Base-by-base conservation (phyloP, 352 stramenopile genomes). In the Albugo candida region DNA sequence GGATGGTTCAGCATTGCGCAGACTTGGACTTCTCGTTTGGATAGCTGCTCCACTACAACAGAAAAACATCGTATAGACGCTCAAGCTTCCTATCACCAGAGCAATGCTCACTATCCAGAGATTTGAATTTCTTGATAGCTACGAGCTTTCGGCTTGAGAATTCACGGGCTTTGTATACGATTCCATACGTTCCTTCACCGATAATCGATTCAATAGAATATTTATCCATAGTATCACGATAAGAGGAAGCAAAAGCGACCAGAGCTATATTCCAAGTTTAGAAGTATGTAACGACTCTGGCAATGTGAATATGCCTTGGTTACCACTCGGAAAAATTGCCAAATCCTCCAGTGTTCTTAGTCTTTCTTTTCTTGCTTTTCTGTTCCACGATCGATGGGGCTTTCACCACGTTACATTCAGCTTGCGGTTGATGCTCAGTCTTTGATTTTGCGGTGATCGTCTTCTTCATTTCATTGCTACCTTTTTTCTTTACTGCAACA, bases 1-100 rank as follows among this genome's bases (percentile, higher is more conserved):
- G 70, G 63, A 24, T 88, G 76, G 37, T 56, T 86, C 12, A 88
- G 66, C 72, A 85, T 88, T 14, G 76, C 83, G 43, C 72, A 85
- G 18, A 70, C 71, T 47, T 85, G 76, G 47, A 88, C 72, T 56
- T 88, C 76, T 19, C 76, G 69, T 57, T 77, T 83, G 0, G 73
- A 84, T 20, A 85, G 49, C 43, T 79, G 65, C 35, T 88, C 73
- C 49, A 88, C 86, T 19, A 73, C 76, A 17, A 88, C 72, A 11
- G 58, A 53, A 31, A 8, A 31, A 3, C 8, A 31, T 31, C 24
- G 24, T 31, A 31, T 31, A 3, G 24, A 31, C 8, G 24, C 24
- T 31, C 24, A 31, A 10, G 24, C 8, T 31, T 31, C 8, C 8
- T 31, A 31, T 31, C 24, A 31, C 24, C 24, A 31, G 24, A 31